Evolutionary conservation across 129 eudicot species (phyloP).

Genomic region (Tagetes patula): DNA sequence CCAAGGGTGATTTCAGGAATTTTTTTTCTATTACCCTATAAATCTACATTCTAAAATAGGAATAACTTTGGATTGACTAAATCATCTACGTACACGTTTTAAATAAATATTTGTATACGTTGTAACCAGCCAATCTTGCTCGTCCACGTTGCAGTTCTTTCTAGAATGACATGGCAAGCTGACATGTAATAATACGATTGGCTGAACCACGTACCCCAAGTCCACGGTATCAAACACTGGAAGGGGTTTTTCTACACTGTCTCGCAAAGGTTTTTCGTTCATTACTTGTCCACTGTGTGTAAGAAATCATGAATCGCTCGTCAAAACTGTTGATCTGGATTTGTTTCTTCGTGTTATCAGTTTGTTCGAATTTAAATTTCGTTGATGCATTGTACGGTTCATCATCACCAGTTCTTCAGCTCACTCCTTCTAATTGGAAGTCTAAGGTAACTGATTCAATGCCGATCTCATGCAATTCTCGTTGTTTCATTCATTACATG

Average conservation of each 20-base stretch:
- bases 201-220: slow-evolving; percentile 40
- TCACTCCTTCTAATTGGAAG: slow-evolving; percentile 71
- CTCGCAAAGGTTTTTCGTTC: slow-evolving; percentile 15
- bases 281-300: slow-evolving; percentile 24
- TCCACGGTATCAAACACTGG: slow-evolving; percentile 22
- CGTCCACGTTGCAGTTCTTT: slow-evolving; percentile 30
- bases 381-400: slow-evolving; percentile 72
- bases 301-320: slow-evolving; percentile 25
- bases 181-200: slow-evolving; percentile 43
- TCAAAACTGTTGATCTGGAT: slow-evolving; percentile 23
- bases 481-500: not conserved
- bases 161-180: slow-evolving; percentile 9
- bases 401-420: slow-evolving; percentile 81
- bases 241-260: slow-evolving; percentile 44
- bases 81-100: slow-evolving; percentile 5
- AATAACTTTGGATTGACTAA: slow-evolving; percentile 1
- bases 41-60: not conserved
- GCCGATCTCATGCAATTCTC: not conserved
- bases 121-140: slow-evolving; percentile 15
- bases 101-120: not conserved
- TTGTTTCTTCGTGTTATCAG: slow-evolving; percentile 23
- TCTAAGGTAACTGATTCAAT: slow-evolving; percentile 54
- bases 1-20: too few relatives aligned
- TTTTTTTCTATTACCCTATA: too few relatives aligned
- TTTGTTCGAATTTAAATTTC: slow-evolving; percentile 23